Evolutionary conservation across 2,329 filamentous ascomycete species (phyloP).

Genomic region (Monilinia fructigena): DNA sequence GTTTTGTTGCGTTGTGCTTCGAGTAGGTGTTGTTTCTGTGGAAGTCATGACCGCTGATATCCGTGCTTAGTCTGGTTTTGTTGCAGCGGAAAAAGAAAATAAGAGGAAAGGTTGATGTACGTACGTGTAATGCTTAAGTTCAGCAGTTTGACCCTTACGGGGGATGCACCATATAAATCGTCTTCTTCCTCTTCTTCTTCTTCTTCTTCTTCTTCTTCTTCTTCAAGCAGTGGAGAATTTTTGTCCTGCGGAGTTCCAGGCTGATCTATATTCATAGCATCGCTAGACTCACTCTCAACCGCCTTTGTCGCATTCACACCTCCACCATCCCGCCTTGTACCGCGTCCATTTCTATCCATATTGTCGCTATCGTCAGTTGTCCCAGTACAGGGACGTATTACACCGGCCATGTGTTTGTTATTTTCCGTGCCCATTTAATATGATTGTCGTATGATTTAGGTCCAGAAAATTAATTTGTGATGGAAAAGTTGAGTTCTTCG

Average conservation of each 20-base stretch:
- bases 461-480: not conserved
- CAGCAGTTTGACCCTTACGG: not conserved
- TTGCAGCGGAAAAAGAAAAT: not conserved
- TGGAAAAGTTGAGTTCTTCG: not conserved
- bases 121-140: not conserved
- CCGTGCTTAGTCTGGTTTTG: not conserved
- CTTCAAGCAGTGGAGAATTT: no score
- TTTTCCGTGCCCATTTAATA: not conserved
- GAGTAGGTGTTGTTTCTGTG: not conserved
- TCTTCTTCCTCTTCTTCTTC: no score
- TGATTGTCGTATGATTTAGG: not conserved
- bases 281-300: no score
- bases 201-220: no score
- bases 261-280: no score
- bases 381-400: no score
- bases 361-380: no score
- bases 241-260: not conserved
- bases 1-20: not conserved
- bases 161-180: not conserved
- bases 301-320: no score
- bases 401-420: not conserved
- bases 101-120: not conserved
- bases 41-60: not conserved
- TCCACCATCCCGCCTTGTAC: no score
- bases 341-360: no score